Evolutionary conservation across 2,329 filamentous ascomycete genomes (phyloP), one percentile per base, ranked within the genome.

Genomic region (Ustilaginoidea virens): DNA sequence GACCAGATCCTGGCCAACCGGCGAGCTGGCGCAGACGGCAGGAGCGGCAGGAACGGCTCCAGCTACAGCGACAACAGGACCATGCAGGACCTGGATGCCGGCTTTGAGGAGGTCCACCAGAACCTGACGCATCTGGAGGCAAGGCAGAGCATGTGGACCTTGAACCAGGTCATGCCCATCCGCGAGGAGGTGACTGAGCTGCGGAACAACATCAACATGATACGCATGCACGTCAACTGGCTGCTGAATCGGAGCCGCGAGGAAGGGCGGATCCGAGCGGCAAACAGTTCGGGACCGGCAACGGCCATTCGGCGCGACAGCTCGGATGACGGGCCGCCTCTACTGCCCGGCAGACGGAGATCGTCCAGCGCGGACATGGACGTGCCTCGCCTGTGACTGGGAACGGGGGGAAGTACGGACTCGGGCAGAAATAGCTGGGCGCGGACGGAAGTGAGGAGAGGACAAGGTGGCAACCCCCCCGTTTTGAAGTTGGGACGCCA

Each of bases 181-280:
- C 68, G 70, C 32, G 69, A 75, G 33, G 67, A 74, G 46, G 59
- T 75, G n/a, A 61, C 63, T 4, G 70, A 75, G 44, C 52, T 71
- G 23, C 56, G 62, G 24, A 69, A 63, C 48, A 69, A 61, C 37
- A 53, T 69, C 34, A 67, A 66, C 28, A 63, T 69, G 39, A 56
- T 72, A 24, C 60, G 61, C 30, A 70, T 71, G 66, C 66, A 72
- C 37, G 62, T 70, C 25, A 63, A 64, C 32, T 70, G 65, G 65
- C 54, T 71, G 17, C 59, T 70, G 45, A 67, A 65, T 34, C 55
- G 60, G 35, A 60, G 60, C 33, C 49, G 62, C 7, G 60, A 65
- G 36, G 61, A 66, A 39, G 58, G 52, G 1, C 51, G 56, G 13
- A 45, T 53, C 20, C 41, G 53, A 33, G 52, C 53, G 1, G 50